Evolutionary conservation across 805 yeast genomes (phyloP).

Genomic region (Saccharomycopsis sp.): DNA sequence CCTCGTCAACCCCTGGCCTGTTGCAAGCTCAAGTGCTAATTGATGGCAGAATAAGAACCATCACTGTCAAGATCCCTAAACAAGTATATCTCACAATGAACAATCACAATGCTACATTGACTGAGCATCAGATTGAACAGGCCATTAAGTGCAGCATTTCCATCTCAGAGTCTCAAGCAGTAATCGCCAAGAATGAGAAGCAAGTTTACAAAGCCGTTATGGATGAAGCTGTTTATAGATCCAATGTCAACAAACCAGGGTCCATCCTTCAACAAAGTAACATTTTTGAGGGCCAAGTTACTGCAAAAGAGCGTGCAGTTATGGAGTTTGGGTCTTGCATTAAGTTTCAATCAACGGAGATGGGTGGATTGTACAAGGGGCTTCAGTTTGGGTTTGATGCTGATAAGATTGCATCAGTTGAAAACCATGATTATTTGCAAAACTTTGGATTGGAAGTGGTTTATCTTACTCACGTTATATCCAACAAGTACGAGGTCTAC

Average conservation of each 20-base stretch:
- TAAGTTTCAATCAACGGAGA: slow-evolving; percentile 53
- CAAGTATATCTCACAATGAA: slow-evolving; percentile 36
- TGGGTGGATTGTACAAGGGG: slow-evolving; percentile 84
- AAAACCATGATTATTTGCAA: slow-evolving; percentile 44
- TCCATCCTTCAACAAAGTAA: slow-evolving; percentile 55
- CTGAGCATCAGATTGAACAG: neutral
- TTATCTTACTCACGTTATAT: slow-evolving; percentile 58
- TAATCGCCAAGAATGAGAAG: slow-evolving; percentile 57
- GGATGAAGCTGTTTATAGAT: slow-evolving; percentile 59
- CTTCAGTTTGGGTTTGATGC: slow-evolving; percentile 75
- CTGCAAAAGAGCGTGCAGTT: slow-evolving; percentile 61
- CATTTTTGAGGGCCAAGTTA: slow-evolving; percentile 67
- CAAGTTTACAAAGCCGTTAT: slow-evolving; percentile 38
- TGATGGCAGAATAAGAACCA: slow-evolving; percentile 62
- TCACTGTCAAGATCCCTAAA: slow-evolving; percentile 68
- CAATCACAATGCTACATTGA: neutral
- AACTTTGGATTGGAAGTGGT: slow-evolving; percentile 48
- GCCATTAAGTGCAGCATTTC: slow-evolving; percentile 27
- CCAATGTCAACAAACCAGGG: slow-evolving; percentile 41
- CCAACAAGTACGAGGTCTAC: slow-evolving; percentile 70
- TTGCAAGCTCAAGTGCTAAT: slow-evolving; percentile 64
- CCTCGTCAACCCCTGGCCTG: slow-evolving; percentile 59
- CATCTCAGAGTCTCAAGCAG: slow-evolving; percentile 48
- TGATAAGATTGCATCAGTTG: slow-evolving; percentile 41
- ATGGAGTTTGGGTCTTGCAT: slow-evolving; percentile 72